Base-by-base conservation (phyloP, 345 rosid genomes). In the Schrenkiella parvula region DNA sequence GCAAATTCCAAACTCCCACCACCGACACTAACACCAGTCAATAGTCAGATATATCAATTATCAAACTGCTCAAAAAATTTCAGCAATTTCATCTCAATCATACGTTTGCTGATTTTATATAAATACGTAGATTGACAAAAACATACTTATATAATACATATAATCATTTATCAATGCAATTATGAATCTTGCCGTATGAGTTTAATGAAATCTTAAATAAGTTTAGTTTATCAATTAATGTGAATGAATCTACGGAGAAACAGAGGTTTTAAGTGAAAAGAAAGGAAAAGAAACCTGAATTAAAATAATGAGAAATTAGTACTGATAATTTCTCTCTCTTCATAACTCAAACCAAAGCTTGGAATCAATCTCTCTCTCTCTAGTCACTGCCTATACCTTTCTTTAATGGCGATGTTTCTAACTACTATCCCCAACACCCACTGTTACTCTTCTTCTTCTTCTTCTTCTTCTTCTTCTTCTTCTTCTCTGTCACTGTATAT, bases 331-430 rank as follows among this genome's bases (percentile, higher is more conserved):
- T 78, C 80, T 72, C 80, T 68, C 47, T 75, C 80, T 71, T 60
- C 77, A 65, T 67, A 6, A 70, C 73, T 68, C 72, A 29, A 37
- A 56, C 48, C 38, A 80, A 80, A 84, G 81, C 80, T 82, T 81
- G 72, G 83, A 75, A 79, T 83, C 82, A 75, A 69, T 65, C 72
- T 50, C 60, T 70, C 78, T 73, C 71, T 66, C 42, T 64, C 28
- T 75, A 34, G 19, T 15, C 68, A 63, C 72, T 71, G 61, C 29
- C 42, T 60, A 69, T 78, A 70, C 70, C 65, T 62, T 63, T 80
- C 85, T 82, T 83, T 83, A 83, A 83, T 80, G 87, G 80, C 79
- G 46, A 32, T 75, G 81, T 44, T 23, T 78, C 75, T 71, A 22
- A 42, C 80, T 46, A 70, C 81, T 64, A 65, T 15, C 51, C 70